A percentile compares a stretch with the other conserved stretches of the same genome.
Evolutionary conservation across 2,329 filamentous ascomycete genomes (phyloP).

Genomic region (Microthyrium microscopicum): DNA sequence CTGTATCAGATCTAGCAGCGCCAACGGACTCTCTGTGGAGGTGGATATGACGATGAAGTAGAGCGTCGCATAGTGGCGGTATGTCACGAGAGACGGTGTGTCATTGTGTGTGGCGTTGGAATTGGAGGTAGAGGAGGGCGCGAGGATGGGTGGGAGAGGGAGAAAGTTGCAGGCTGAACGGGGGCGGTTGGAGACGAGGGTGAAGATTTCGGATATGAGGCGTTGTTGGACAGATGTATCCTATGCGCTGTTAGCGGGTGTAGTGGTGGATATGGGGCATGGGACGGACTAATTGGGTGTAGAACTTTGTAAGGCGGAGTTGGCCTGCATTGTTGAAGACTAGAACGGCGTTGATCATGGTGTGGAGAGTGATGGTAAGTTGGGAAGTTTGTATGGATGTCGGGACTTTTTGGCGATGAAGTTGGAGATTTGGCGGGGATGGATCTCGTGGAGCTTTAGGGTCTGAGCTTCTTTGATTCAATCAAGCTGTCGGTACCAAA

Average conservation of each 20-base stretch:
- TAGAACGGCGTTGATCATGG: conserved; percentile 95
- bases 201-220: conserved; percentile 93
- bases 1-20: conserved; percentile 90
- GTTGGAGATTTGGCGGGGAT: neutral
- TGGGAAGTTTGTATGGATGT: neutral
- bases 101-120: conserved; percentile 55
- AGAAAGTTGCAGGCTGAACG: conserved; percentile 95
- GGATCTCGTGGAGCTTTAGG: too few relatives aligned
- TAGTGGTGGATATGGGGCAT: neutral
- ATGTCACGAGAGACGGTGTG: conserved; percentile 86
- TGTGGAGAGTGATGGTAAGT: conserved; percentile 5
- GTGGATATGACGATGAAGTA: conserved; percentile 98
- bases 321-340: conserved; percentile 99
- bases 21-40: conserved; percentile 86
- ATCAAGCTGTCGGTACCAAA: too few relatives aligned
- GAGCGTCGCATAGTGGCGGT: conserved; percentile 93
- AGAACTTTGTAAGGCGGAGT: conserved; percentile 93
- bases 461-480: neutral
- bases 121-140: conserved; percentile 25
- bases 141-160: conserved; percentile 52
- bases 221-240: conserved; percentile 95
- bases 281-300: conserved; percentile 68
- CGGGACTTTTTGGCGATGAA: neutral
- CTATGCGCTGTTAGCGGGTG: conserved; percentile 28
- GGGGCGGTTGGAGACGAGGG: conserved; percentile 80